Conservation (phyloP, 2,329 filamentous ascomycete species). For the Stagonosporopsis tanaceti region DNA sequence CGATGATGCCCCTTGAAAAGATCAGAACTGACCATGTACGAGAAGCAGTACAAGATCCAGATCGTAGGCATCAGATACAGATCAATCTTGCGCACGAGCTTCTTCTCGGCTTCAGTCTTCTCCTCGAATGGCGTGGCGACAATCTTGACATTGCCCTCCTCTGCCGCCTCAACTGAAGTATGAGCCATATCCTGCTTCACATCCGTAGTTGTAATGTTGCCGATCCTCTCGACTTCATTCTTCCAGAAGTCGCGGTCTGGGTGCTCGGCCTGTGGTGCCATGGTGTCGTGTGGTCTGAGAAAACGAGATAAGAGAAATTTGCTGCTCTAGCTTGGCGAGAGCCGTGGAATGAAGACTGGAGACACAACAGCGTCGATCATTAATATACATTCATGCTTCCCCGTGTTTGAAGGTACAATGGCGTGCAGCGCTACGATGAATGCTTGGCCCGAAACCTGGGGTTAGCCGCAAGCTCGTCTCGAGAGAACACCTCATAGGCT, state of each 20-base stretch:
- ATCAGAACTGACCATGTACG: constrained; percentile 28
- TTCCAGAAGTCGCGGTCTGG: constrained; percentile 17
- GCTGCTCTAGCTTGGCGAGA: background rate
- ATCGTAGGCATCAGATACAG: constrained; percentile 37
- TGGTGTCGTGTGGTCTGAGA: background rate
- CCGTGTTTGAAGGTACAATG: background rate
- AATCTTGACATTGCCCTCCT: constrained; percentile 16
- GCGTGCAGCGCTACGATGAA: background rate
- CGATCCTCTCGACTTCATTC: constrained; percentile 14
- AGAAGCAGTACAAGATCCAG: constrained; percentile 35
- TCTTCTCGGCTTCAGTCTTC: constrained; percentile 30
- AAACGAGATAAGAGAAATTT: background rate
- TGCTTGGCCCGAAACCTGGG: constrained; percentile 1
- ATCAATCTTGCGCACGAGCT: constrained; percentile 34
- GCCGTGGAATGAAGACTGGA: background rate
- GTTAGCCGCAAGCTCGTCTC: constrained; percentile 2
- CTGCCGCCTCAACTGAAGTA: constrained; percentile 1
- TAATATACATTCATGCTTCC: constrained; percentile 4
- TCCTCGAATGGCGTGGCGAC: constrained; percentile 18
- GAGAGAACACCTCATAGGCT: constrained; percentile 6
- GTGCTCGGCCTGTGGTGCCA: constrained; percentile 8
- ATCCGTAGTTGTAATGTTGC: constrained; percentile 16
- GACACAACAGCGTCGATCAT: background rate
- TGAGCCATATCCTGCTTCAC: constrained; percentile 16
- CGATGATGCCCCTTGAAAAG: background rate